Conservation (phyloP, 2,329 filamentous ascomycete species). For the Akanthomyces lecanii region DNA sequence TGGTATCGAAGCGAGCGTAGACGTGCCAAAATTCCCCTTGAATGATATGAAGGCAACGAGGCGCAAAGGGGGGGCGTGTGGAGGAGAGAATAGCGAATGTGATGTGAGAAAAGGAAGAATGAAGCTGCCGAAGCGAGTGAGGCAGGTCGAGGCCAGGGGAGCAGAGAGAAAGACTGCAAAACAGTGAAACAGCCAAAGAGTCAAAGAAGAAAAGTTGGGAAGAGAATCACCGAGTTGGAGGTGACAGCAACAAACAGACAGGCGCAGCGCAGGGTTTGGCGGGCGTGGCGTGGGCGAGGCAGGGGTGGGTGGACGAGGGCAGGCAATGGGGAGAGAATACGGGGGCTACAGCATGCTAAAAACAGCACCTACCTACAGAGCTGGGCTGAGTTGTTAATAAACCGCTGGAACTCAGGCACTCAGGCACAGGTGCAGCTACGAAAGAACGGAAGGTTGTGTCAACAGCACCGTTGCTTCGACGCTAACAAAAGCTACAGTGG, state of each 20-base stretch:
- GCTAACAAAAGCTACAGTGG: background rate
- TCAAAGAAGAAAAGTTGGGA: constrained; percentile 3
- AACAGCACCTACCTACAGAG: background rate
- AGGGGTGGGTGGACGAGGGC: too few species aligned
- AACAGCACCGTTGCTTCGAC: background rate
- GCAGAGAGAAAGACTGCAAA: constrained; percentile 21
- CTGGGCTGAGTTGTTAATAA: background rate
- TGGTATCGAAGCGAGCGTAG: background rate
- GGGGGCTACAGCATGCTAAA: background rate
- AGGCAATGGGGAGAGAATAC: background rate
- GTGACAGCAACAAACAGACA: background rate
- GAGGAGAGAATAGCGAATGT: constrained; percentile 8
- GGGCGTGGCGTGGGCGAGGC: background rate
- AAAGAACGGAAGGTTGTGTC: too few species aligned
- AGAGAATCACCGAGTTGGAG: background rate
- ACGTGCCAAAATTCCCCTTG: background rate
- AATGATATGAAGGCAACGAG: background rate
- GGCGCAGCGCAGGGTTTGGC: background rate
- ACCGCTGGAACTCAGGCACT: background rate
- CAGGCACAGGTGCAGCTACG: background rate
- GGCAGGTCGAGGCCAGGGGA: constrained; percentile 30
- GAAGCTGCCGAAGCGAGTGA: constrained; percentile 57
- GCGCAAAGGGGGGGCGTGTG: background rate
- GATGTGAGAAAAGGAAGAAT: constrained; percentile 32
- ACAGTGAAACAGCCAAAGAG: constrained; percentile 3